Conservation (phyloP, 495 filamentous ascomycete genomes). For the Stereocaulon alpinum region DNA sequence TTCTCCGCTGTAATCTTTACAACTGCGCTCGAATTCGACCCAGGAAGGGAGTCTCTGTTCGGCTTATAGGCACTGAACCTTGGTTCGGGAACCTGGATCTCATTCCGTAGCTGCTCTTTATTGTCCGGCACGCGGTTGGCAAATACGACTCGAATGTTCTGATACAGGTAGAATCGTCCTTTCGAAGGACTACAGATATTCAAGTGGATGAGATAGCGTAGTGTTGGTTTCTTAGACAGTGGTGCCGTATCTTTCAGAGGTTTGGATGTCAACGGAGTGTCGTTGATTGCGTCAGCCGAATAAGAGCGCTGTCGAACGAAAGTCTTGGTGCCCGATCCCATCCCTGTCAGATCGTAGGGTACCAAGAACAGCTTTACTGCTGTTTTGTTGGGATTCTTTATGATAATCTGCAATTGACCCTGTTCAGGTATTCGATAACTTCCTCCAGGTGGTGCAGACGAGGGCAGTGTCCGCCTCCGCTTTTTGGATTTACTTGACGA, state of each 20-base stretch:
- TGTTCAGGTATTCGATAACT: slow-evolving; percentile 92
- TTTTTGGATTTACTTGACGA: slow-evolving; percentile 36
- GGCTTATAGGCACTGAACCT: slow-evolving; percentile 79
- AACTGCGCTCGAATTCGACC: slow-evolving; percentile 25
- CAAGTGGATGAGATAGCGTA: slow-evolving; percentile 88
- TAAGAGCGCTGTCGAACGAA: slow-evolving; percentile 94
- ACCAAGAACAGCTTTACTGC: slow-evolving; percentile 92
- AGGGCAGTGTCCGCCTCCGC: slow-evolving; percentile 52
- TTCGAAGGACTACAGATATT: slow-evolving; percentile 83
- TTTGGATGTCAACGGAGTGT: slow-evolving; percentile 42
- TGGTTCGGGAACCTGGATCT: slow-evolving; percentile 82
- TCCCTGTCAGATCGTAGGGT: slow-evolving; percentile 89
- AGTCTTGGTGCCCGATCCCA: slow-evolving; percentile 91
- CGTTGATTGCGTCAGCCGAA: slow-evolving; percentile 76
- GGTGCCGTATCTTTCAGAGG: slow-evolving; percentile 31
- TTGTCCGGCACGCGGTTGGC: slow-evolving; percentile 96
- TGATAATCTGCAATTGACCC: slow-evolving; percentile 92
- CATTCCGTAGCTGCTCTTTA: slow-evolving; percentile 85
- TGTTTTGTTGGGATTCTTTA: slow-evolving; percentile 94
- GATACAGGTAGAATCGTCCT: slow-evolving; percentile 84
- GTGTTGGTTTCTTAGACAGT: slow-evolving; percentile 57
- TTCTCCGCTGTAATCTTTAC: slow-evolving; percentile 43
- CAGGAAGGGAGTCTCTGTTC: slow-evolving; percentile 32
- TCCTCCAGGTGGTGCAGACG: slow-evolving; percentile 66
- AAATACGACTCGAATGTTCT: slow-evolving; percentile 88